A percentile compares a stretch with the other conserved stretches of the same genome.
Conservation (phyloP, 352 stramenopile genomes). For the Pythium aristosporum region DNA sequence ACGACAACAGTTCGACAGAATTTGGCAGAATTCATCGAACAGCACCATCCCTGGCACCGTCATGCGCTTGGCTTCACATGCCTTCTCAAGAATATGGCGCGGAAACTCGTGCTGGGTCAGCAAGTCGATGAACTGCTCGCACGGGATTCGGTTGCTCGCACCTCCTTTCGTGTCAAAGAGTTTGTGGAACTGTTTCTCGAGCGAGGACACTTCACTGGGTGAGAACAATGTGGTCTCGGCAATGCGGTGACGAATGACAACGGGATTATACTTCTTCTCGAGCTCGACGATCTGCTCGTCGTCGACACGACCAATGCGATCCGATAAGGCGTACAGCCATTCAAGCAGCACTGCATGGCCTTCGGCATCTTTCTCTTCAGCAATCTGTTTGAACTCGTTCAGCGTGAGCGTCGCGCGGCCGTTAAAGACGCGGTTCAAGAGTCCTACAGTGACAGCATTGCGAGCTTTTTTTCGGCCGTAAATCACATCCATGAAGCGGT, state of each 20-base stretch:
- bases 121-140: constrained; percentile 54
- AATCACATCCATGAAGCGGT: constrained; percentile 85
- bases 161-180: constrained; percentile 76
- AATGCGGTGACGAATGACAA: constrained; percentile 78
- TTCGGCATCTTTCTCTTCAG: constrained; percentile 49
- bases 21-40: constrained; percentile 83
- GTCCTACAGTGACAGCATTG: constrained; percentile 38
- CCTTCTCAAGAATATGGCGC: constrained; percentile 38
- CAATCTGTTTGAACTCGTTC: constrained; percentile 59
- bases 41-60: constrained; percentile 51
- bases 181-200: constrained; percentile 81
- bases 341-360: constrained; percentile 59
- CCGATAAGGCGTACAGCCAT: constrained; percentile 63
- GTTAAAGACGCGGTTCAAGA: constrained; percentile 65
- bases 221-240: constrained; percentile 70
- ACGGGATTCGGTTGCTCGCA: constrained; percentile 62
- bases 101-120: constrained; percentile 51
- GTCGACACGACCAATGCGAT: constrained; percentile 68
- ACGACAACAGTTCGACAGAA: constrained; percentile 76
- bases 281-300: constrained; percentile 69
- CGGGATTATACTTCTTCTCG: constrained; percentile 77
- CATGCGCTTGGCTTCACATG: constrained; percentile 35
- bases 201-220: constrained; percentile 59
- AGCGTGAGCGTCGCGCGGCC: constrained; percentile 41
- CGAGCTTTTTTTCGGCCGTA: constrained; percentile 63